Base-by-base conservation (phyloP, 139 green algal species). In the Auxenochlorella pyrenoidosa region DNA sequence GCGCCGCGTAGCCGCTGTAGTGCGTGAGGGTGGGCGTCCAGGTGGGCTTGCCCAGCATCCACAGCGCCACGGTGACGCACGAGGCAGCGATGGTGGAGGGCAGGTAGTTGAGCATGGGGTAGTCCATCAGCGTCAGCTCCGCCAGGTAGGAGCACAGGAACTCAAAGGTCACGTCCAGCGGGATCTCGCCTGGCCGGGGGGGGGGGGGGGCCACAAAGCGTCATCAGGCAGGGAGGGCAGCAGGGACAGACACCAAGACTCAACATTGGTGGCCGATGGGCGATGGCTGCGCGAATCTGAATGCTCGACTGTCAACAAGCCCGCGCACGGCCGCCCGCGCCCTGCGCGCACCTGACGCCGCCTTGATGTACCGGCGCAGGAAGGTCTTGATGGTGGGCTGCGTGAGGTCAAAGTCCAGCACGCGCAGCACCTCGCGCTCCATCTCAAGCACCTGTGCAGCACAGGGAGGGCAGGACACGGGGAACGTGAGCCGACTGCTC, bases 331-430 rank as follows among this genome's bases (percentile, higher is more conserved):
- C n/a, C n/a, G n/a, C n/a, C n/a, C n/a, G n/a, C n/a, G n/a, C n/a
- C n/a, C n/a, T n/a, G 28, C 78, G 24, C 41, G 24, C n/a, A 81
- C 75, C 79, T 13, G 82, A 85, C 0, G 93, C 89, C 15, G 90
- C 95, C 84, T 93, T 92, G 75, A 96, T 85, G 78, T 94, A 97
- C 30, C 96, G 93, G 5, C 96, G 90, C 44, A 99, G 92, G 90
- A 99, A 99, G n/a, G 90, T 96, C 89, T 98, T 98, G 68, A 91
- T 90, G 38, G 97, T 99, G 82, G 97, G 97, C 73, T 94, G 89
- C 34, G 95, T 97, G 22, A 99, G 91, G 88, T 98, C 93, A 86
- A 98, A 99, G 22, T 93, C 58, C 58, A 99, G 94, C 12, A 84
- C 86, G n/a, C 94, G 92, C 36, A 99, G 93, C 34, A 99, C 54